phyloP scores from a whole-genome alignment of 78 protist genomes.

The Cavenderia fasciculata region DNA sequence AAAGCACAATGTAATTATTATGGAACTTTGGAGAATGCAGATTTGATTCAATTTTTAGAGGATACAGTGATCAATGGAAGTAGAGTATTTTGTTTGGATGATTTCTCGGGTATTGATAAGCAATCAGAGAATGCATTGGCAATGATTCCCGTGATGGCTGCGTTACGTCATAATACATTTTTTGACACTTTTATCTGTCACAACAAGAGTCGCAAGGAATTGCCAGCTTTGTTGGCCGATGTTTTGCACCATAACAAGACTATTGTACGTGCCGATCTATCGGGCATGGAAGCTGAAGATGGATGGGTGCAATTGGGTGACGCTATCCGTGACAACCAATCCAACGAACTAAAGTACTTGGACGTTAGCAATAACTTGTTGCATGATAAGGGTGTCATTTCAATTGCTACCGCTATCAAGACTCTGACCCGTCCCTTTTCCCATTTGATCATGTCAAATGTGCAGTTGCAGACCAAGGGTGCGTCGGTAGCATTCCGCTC shows the following conservation, averaged over 20 bases:
- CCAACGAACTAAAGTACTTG: neutral
- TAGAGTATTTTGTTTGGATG: constrained; percentile 61
- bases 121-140: constrained; percentile 9
- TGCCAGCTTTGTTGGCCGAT: constrained; percentile 55
- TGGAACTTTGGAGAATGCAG: constrained; percentile 13
- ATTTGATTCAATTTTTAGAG: constrained; percentile 38
- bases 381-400: constrained; percentile 37
- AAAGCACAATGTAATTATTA: constrained; percentile 76
- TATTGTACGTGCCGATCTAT: neutral
- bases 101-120: constrained; percentile 71
- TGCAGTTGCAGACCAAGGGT: constrained; percentile 35
- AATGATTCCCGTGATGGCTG: constrained; percentile 49
- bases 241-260: constrained; percentile 61
- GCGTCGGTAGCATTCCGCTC: constrained; percentile 41
- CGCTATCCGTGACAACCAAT: constrained; percentile 23
- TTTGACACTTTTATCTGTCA: constrained; percentile 68
- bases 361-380: constrained; percentile 37
- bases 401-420: constrained; percentile 23
- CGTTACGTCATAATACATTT: constrained; percentile 59
- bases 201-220: constrained; percentile 56
- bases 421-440: constrained; percentile 20
- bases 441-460: constrained; percentile 7
- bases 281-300: constrained; percentile 15
- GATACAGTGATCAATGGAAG: constrained; percentile 43
- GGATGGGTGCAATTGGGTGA: constrained; percentile 72